Conservation (phyloP, 176 grass and related monocot genomes). For the Carex kokanica region DNA sequence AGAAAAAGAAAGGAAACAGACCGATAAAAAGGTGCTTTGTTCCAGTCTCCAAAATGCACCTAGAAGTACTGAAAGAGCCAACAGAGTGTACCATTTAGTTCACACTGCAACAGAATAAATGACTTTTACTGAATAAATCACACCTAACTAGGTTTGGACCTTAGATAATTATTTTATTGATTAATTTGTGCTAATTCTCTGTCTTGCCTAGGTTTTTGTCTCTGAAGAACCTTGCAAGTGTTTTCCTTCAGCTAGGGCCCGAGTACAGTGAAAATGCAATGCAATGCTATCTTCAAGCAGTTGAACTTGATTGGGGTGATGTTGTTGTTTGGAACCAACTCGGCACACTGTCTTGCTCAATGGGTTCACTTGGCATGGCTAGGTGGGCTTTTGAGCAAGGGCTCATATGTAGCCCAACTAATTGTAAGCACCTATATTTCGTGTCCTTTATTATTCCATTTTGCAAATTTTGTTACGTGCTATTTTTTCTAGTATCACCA, state of each 20-base stretch:
- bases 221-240: conserved; percentile 89
- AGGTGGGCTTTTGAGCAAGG: conserved; percentile 99
- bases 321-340: conserved; percentile 96
- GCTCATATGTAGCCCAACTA: conserved; percentile 86
- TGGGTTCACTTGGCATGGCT: conserved; percentile 78
- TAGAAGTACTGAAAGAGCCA: background rate
- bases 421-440: conserved; percentile 50
- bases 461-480: background rate
- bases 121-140: background rate
- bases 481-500: background rate
- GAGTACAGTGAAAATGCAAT: conserved; percentile 80
- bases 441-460: background rate
- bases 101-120: background rate
- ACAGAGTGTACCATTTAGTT: background rate
- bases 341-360: conserved; percentile 87
- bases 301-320: conserved; percentile 88
- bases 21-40: background rate
- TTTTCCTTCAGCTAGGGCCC: conserved; percentile 73
- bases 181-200: background rate
- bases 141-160: background rate
- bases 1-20: background rate
- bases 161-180: background rate
- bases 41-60: background rate
- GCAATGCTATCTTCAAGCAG: conserved; percentile 87
- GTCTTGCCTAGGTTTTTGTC: conserved; percentile 67